Evolutionary conservation across 192 early-diverging fungal species (phyloP).

Genomic region (Mortierella alpina): DNA sequence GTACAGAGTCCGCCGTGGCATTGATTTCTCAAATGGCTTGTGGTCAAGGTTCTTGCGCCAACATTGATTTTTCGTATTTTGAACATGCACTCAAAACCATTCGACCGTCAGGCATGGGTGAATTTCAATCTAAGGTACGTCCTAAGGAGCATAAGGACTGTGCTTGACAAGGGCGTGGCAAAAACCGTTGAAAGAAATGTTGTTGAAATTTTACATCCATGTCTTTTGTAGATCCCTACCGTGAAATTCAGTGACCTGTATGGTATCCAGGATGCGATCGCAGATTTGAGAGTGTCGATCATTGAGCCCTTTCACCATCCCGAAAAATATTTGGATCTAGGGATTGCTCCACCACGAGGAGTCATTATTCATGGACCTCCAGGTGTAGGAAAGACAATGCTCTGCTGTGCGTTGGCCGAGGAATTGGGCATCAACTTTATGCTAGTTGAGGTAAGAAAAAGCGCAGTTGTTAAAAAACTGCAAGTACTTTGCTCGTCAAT

Average conservation of each 20-base stretch:
- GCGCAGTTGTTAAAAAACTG: neutral
- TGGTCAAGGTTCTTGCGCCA: slow-evolving; percentile 24
- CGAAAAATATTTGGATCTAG: slow-evolving; percentile 63
- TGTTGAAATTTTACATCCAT: neutral
- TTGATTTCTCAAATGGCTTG: slow-evolving; percentile 55
- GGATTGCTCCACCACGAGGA: slow-evolving; percentile 80
- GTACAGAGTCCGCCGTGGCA: slow-evolving; percentile 58
- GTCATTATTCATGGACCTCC: slow-evolving; percentile 89
- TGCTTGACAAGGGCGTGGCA: neutral
- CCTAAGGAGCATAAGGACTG: neutral
- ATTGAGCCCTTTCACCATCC: slow-evolving; percentile 68
- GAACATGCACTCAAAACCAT: slow-evolving; percentile 54
- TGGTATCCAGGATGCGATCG: slow-evolving; percentile 77
- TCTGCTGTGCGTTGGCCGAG: slow-evolving; percentile 84
- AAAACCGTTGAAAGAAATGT: neutral
- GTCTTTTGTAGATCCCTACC: slow-evolving; percentile 62
- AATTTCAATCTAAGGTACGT: slow-evolving; percentile 59
- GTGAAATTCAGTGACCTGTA: slow-evolving; percentile 78
- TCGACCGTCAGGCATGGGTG: slow-evolving; percentile 67
- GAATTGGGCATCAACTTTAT: slow-evolving; percentile 87
- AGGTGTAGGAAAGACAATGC: slow-evolving; percentile 90
- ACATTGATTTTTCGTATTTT: slow-evolving; percentile 52
- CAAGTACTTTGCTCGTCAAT: neutral
- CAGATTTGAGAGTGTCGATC: slow-evolving; percentile 68
- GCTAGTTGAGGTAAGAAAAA: slow-evolving; percentile 73